phyloP scores from a whole-genome alignment of 257 asterid genomes.

The Gardenia jasminoides region DNA sequence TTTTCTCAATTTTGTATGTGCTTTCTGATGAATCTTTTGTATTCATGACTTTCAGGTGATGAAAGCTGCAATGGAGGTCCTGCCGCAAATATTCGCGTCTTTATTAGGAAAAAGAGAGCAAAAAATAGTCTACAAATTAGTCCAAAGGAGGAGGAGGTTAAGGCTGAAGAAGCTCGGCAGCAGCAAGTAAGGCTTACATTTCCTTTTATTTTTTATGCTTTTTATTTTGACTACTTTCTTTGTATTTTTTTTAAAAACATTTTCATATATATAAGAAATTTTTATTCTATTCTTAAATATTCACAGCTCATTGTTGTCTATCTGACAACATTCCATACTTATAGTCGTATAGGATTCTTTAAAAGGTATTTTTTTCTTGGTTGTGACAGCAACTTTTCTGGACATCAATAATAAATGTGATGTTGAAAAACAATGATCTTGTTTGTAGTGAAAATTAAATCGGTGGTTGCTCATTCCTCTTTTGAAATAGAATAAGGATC shows the following conservation, averaged over 20 bases:
- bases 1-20: background rate
- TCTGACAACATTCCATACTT: background rate
- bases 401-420: too few relatives aligned
- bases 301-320: background rate
- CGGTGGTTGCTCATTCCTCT: too few relatives aligned
- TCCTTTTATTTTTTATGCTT: background rate
- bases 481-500: too few relatives aligned
- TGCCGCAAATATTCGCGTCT: slow-evolving; percentile 41
- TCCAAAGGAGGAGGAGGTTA: slow-evolving; percentile 34
- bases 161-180: slow-evolving; percentile 33
- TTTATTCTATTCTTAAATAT: background rate
- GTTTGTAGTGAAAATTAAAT: too few relatives aligned
- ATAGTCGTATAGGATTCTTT: background rate
- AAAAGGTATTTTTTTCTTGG: too few relatives aligned
- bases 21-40: background rate
- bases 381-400: too few relatives aligned
- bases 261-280: too few relatives aligned
- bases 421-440: too few relatives aligned
- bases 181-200: slow-evolving; percentile 33
- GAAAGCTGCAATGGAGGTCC: slow-evolving; percentile 32
- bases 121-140: slow-evolving; percentile 36
- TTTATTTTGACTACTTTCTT: background rate
- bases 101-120: slow-evolving; percentile 56
- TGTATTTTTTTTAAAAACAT: background rate
- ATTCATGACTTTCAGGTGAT: slow-evolving; percentile 35